Conservation (phyloP, 2,329 filamentous ascomycete genomes). For the Ophiostoma himal-ulmi region DNA sequence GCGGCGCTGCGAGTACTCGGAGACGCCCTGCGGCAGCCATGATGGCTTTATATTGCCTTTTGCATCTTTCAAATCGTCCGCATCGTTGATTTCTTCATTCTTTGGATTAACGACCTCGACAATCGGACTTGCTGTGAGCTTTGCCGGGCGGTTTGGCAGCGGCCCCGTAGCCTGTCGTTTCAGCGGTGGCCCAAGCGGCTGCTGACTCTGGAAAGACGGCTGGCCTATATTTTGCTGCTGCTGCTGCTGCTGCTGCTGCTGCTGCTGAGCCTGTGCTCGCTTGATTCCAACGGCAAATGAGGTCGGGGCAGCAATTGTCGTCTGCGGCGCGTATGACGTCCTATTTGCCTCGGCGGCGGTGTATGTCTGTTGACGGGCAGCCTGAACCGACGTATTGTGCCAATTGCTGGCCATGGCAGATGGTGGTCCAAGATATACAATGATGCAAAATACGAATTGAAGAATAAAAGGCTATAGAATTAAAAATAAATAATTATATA, state of each 20-base stretch:
- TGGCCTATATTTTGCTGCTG: not conserved
- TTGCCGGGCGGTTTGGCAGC: not conserved
- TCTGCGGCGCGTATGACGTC: slow-evolving; percentile 2
- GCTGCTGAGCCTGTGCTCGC: slow-evolving; percentile 13
- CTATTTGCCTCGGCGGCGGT: not conserved
- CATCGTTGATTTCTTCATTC: not conserved
- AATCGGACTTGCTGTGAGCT: slow-evolving; percentile 12
- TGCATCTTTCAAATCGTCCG: not conserved
- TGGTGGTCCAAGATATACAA: not conserved
- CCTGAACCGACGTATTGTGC: slow-evolving; percentile 26
- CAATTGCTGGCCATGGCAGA: slow-evolving; percentile 10
- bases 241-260: not conserved
- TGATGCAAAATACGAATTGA: not conserved
- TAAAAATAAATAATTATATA: not conserved
- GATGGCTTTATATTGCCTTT: slow-evolving; percentile 16
- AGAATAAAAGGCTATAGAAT: not conserved
- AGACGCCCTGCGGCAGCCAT: slow-evolving; percentile 40
- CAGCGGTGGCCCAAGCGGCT: not conserved
- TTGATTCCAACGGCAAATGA: slow-evolving; percentile 19
- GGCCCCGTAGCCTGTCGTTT: slow-evolving; percentile 11
- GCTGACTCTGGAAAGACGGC: not conserved
- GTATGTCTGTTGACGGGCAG: slow-evolving; percentile 16
- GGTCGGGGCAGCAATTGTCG: slow-evolving; percentile 10
- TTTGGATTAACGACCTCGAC: not conserved
- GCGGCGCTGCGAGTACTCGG: slow-evolving; percentile 54